A percentile compares a stretch with the other conserved stretches of the same genome.
Conservation (phyloP, 2,329 filamentous ascomycete genomes). For the Alternaria triticimaculans region DNA sequence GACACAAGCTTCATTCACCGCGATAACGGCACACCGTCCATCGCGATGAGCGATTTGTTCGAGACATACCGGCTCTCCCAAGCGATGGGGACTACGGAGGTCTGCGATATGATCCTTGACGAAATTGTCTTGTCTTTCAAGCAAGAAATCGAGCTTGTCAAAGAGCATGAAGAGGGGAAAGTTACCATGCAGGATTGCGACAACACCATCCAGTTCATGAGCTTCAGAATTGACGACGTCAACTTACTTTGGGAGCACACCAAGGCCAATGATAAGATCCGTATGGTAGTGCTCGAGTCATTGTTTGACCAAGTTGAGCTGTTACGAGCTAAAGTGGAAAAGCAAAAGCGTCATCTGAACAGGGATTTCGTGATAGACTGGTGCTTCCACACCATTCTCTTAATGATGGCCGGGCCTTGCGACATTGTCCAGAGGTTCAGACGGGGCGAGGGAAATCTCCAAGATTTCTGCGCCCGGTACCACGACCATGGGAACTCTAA, state of each 20-base stretch:
- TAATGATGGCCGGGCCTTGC: not conserved
- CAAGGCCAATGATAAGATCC: conserved; percentile 6
- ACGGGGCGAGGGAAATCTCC: not conserved
- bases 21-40: not conserved
- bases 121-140: not conserved
- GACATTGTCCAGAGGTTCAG: not conserved
- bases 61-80: conserved; percentile 11
- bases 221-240: not conserved
- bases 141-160: not conserved
- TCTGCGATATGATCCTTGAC: conserved; percentile 17
- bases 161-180: not conserved
- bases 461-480: conserved; percentile 3
- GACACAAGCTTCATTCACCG: not conserved
- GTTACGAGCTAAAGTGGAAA: not conserved
- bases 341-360: not conserved
- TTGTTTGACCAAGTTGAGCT: not conserved
- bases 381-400: not conserved
- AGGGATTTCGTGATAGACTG: not conserved
- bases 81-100: not conserved
- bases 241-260: conserved; percentile 8
- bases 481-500: conserved; percentile 1
- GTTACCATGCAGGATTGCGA: not conserved
- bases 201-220: not conserved
- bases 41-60: conserved; percentile 7
- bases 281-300: conserved; percentile 11